These are phyloP conservation scores for Trypanosoma cruzi DNA, from an alignment of 208 protist genomes.

Conservation along the genomic window DNA sequence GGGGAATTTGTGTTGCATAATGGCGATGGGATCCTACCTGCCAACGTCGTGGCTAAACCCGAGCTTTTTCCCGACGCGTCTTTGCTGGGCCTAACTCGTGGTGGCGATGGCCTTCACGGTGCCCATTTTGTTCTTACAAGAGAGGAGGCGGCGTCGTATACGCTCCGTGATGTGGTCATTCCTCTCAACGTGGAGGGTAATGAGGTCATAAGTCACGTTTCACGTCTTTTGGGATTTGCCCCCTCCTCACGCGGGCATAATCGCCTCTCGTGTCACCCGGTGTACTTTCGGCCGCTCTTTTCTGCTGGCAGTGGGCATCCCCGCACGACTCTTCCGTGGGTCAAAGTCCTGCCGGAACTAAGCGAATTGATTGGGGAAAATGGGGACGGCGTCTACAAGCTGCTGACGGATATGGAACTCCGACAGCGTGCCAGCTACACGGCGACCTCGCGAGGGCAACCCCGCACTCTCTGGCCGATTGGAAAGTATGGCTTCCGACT, in stretches of 20 bases:
- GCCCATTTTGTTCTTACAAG: conserved; percentile 27
- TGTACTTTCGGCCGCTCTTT: conserved; percentile 21
- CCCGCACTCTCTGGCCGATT: conserved; percentile 47
- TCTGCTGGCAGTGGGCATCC: conserved; percentile 26
- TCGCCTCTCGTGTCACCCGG: background rate
- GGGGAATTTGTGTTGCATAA: conserved; percentile 64
- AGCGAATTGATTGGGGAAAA: background rate
- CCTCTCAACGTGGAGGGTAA: conserved; percentile 24
- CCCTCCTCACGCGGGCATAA: background rate
- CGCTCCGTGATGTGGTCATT: conserved; percentile 32
- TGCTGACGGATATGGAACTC: conserved; percentile 34
- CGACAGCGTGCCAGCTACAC: conserved; percentile 41
- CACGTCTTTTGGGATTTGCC: conserved; percentile 31
- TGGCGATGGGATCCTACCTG: background rate
- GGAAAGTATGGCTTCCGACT: conserved; percentile 62
- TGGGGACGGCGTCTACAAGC: conserved; percentile 23
- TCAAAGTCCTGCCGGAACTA: conserved; percentile 59
- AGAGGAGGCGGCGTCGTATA: conserved; percentile 29
- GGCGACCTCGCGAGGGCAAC: conserved; percentile 26
- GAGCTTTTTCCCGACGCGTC: conserved; percentile 20
- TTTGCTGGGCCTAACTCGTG: conserved; percentile 15
- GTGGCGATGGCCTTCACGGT: background rate
- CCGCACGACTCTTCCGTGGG: conserved; percentile 44
- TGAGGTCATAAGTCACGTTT: conserved; percentile 23
- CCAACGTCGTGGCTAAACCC: conserved; percentile 17